Percentiles rank a stretch among this genome's conserved stretches.
phyloP scores from a whole-genome alignment of 495 filamentous ascomycete species.

The Usnea hakonensis region DNA sequence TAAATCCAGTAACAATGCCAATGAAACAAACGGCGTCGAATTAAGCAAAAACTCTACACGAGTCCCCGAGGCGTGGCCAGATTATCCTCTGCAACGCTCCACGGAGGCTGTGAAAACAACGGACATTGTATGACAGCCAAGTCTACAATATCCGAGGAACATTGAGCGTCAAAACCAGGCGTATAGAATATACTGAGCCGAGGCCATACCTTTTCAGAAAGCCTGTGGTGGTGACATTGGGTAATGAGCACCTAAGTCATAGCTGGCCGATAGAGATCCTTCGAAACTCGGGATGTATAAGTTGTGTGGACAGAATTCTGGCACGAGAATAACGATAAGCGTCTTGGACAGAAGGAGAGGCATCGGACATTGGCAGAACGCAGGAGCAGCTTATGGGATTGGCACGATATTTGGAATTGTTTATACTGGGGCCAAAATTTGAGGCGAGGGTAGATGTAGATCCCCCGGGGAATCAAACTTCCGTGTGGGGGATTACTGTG shows the following conservation, averaged over 20 bases:
- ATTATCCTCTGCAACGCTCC: background rate
- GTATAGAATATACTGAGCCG: too few relatives aligned
- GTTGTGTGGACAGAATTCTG: background rate
- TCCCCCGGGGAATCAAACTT: too few relatives aligned
- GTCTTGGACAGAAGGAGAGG: too few relatives aligned
- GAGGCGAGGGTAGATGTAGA: too few relatives aligned
- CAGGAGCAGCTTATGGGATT: too few relatives aligned
- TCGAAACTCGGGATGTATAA: background rate
- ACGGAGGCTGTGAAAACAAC: too few relatives aligned
- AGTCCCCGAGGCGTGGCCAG: background rate
- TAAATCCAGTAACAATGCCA: background rate
- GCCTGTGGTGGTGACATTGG: background rate
- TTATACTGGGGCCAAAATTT: too few relatives aligned
- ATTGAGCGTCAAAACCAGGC: background rate
- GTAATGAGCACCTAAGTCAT: background rate
- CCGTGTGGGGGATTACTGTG: too few relatives aligned
- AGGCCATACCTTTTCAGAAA: background rate
- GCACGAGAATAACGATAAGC: too few relatives aligned
- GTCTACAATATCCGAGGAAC: background rate
- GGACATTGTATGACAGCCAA: background rate
- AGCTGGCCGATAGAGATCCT: background rate
- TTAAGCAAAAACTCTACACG: background rate
- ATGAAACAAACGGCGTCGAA: background rate
- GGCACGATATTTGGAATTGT: too few relatives aligned
- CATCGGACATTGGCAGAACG: too few relatives aligned